Evolutionary conservation across 2,329 filamentous ascomycete genomes (phyloP), one percentile per base, ranked within the genome.

Genomic region (Paecilomyces dactylethromorphus): DNA sequence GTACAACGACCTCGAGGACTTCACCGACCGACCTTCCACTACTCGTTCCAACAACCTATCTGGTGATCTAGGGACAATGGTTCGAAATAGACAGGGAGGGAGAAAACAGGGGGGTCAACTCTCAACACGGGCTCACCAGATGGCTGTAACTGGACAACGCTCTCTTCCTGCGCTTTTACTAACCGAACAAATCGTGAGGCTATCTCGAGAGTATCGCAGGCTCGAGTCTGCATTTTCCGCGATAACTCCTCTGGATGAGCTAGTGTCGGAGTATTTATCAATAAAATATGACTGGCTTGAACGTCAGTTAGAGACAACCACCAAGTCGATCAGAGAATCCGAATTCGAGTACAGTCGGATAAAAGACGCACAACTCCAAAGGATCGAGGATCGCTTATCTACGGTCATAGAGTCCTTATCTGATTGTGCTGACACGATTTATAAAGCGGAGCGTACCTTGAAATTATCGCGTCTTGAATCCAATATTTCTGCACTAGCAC

Each of bases 201-300:
- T 56, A n/a, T 10, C 8, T 32, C 21, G 26, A 18, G 45, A 56
- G 33, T 18, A n/a, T 12, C 35, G 39, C 26, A 24, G 39, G 12
- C 15, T 56, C 50, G 55, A 56, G 39, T 56, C 55, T 33, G 24
- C 12, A 24, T n/a, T 56, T 3, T 33, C 55, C 31, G 18, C 55
- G 11, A 22, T 56, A n/a, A 31, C 35, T 6, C 32, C 52, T 50
- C 13, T 52, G 21, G 31, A 15, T 21, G 24, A 31, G 24, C 26
- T 58, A 3, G 55, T 53, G 3, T 55, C 12, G 24, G 35, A 58
- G 22, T 51, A 45, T 33, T 55, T 32, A 5, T 18, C 21, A 50
- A n/a, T 55, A 4, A 56, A 54, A 51, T 55, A 56, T 54, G 35
- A 13, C 15, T 53, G 31, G 52, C 24, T 50, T n/a, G 26, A 58